A percentile compares a stretch with the other conserved stretches of the same genome.
phyloP scores from a whole-genome alignment of 2,329 filamentous ascomycete genomes.

The Emmonsiellopsis sp. region DNA sequence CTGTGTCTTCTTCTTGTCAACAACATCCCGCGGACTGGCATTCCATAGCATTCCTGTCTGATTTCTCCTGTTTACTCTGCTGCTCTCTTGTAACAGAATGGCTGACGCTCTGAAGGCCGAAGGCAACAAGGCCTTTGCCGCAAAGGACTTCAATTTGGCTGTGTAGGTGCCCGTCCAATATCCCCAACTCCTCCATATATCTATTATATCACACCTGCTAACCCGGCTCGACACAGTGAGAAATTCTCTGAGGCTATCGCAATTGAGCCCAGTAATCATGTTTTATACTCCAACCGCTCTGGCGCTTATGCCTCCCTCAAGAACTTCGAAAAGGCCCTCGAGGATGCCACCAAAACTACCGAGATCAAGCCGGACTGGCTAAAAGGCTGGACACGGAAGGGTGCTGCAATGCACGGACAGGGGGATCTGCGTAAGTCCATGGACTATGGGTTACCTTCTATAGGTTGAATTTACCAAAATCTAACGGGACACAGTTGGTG shows the following conservation, averaged over 20 bases:
- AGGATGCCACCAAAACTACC: slow-evolving; percentile 87
- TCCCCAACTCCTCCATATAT: not conserved
- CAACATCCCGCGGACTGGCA: not conserved
- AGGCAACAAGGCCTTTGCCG: slow-evolving; percentile 96
- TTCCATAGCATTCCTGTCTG: not conserved
- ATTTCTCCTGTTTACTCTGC: not conserved
- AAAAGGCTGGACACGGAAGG: slow-evolving; percentile 92
- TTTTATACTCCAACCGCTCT: slow-evolving; percentile 96
- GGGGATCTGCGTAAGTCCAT: slow-evolving; percentile 61
- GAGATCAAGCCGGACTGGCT: slow-evolving; percentile 96
- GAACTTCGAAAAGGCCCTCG: slow-evolving; percentile 73
- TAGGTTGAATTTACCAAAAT: slow-evolving; percentile 1
- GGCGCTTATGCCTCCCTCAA: slow-evolving; percentile 79
- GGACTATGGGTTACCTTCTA: slow-evolving; percentile 9
- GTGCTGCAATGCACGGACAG: slow-evolving; percentile 77
- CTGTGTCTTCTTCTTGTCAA: not conserved
- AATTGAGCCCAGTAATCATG: slow-evolving; percentile 81
- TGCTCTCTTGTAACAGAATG: slow-evolving; percentile 37
- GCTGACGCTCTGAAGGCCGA: slow-evolving; percentile 85
- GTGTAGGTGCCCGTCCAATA: slow-evolving; percentile 56
- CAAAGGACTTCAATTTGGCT: slow-evolving; percentile 92
- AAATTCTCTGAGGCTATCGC: slow-evolving; percentile 93
- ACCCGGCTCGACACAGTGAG: slow-evolving; percentile 48
- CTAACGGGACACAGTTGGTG: slow-evolving; percentile 47
- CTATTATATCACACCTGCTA: not conserved